These are phyloP conservation scores for Fomes fomentarius DNA, from an alignment of 1,284 basidiomycete genomes.

Conservation along the genomic window DNA sequence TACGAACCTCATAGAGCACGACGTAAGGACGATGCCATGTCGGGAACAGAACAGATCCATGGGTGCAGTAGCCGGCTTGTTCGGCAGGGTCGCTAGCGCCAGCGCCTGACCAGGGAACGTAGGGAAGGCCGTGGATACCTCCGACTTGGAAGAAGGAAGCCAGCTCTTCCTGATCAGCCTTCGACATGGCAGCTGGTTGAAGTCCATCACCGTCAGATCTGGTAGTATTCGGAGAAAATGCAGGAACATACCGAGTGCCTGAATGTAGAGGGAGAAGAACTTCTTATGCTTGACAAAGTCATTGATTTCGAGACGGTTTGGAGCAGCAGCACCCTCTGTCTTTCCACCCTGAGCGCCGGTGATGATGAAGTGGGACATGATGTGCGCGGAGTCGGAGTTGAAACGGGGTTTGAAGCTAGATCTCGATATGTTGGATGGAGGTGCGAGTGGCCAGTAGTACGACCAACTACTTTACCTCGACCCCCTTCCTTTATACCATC, in stretches of 20 bases:
- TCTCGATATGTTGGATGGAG: constrained; percentile 5
- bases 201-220: background rate
- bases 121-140: constrained; percentile 55
- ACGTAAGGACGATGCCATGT: constrained; percentile 58
- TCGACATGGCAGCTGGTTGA: constrained; percentile 38
- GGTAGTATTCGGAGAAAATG: background rate
- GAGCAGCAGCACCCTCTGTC: constrained; percentile 15
- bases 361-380: constrained; percentile 10
- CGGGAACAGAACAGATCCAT: constrained; percentile 53
- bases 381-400: constrained; percentile 6
- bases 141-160: constrained; percentile 48
- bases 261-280: constrained; percentile 51
- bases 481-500: background rate
- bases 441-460: background rate
- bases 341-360: constrained; percentile 9
- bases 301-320: constrained; percentile 47
- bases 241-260: constrained; percentile 41
- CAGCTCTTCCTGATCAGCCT: constrained; percentile 34
- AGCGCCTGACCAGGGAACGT: constrained; percentile 43
- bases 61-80: constrained; percentile 51
- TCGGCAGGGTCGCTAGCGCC: constrained; percentile 29
- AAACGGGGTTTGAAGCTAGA: background rate
- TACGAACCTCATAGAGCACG: constrained; percentile 53
- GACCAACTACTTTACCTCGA: no score
- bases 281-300: constrained; percentile 45